A percentile compares a stretch with the other conserved stretches of the same genome.
These are phyloP conservation scores for Vitis hybrid DNA, from an alignment of 177 flowering plant species.

Conservation along the genomic window DNA sequence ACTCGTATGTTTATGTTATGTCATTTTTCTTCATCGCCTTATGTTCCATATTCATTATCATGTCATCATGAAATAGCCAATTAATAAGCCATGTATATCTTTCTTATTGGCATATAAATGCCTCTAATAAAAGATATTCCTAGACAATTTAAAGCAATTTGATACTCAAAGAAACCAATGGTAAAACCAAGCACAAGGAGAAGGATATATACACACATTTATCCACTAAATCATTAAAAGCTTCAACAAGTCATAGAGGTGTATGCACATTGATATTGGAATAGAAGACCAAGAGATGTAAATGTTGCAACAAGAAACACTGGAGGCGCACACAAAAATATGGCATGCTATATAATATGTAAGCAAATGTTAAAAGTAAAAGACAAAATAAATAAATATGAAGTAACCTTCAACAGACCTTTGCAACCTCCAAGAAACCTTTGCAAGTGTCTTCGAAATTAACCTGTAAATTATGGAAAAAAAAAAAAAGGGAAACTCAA, in stretches of 20 bases:
- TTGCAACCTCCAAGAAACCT: slow-evolving; percentile 96
- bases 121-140: too few relatives aligned
- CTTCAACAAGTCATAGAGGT: slow-evolving; percentile 41
- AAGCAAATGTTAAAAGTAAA: not conserved
- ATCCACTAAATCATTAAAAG: slow-evolving; percentile 53
- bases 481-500: not conserved
- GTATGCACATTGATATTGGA: not conserved
- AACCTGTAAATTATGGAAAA: slow-evolving; percentile 47
- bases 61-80: too few relatives aligned
- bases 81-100: too few relatives aligned
- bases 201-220: not conserved
- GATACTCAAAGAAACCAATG: not conserved
- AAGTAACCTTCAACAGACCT: slow-evolving; percentile 46
- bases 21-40: too few relatives aligned
- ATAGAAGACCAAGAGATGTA: too few relatives aligned
- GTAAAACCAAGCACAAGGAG: not conserved
- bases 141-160: too few relatives aligned
- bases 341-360: not conserved
- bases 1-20: too few relatives aligned
- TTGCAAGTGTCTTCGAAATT: slow-evolving; percentile 98
- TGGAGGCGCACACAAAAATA: not conserved
- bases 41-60: too few relatives aligned
- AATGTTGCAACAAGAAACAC: too few relatives aligned
- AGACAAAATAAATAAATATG: not conserved
- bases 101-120: too few relatives aligned